Percentiles rank a stretch among this genome's conserved stretches.
These are phyloP conservation scores for Penicillium cosmopolitanum DNA, from an alignment of 495 filamentous ascomycete species.

Conservation along the genomic window DNA sequence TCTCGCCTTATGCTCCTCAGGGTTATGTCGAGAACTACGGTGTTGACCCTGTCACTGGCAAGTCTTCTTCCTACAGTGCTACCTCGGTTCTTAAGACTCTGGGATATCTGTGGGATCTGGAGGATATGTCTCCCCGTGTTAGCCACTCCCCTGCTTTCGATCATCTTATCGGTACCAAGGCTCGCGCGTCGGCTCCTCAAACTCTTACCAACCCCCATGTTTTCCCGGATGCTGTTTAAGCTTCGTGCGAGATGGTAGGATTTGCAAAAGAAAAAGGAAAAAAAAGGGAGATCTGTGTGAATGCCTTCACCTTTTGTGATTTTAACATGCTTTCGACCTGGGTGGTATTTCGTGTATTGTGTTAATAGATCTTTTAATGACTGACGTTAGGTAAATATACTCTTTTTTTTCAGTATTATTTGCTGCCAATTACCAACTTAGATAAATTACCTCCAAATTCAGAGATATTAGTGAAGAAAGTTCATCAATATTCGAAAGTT, in stretches of 20 bases:
- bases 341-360: too few species aligned
- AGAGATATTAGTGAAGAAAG: too few species aligned
- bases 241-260: neutral
- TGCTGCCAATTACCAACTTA: too few species aligned
- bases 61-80: slow-evolving; percentile 43
- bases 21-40: slow-evolving; percentile 52
- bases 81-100: slow-evolving; percentile 50
- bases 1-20: slow-evolving; percentile 52
- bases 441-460: too few species aligned
- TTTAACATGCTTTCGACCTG: too few species aligned
- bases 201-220: slow-evolving; percentile 24
- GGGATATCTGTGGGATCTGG: slow-evolving; percentile 51
- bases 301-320: too few species aligned
- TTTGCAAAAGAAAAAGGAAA: too few species aligned
- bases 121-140: slow-evolving; percentile 48
- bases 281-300: too few species aligned
- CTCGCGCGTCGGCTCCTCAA: slow-evolving; percentile 22
- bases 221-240: slow-evolving; percentile 28
- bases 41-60: slow-evolving; percentile 34
- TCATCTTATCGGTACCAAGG: slow-evolving; percentile 39
- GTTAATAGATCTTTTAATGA: too few species aligned
- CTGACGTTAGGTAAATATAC: too few species aligned
- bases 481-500: too few species aligned
- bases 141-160: slow-evolving; percentile 49
- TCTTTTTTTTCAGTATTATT: too few species aligned